Percentiles rank a stretch among this genome's conserved stretches.
Conservation (phyloP, 306 rosid species). For the Ceratonia siliqua region DNA sequence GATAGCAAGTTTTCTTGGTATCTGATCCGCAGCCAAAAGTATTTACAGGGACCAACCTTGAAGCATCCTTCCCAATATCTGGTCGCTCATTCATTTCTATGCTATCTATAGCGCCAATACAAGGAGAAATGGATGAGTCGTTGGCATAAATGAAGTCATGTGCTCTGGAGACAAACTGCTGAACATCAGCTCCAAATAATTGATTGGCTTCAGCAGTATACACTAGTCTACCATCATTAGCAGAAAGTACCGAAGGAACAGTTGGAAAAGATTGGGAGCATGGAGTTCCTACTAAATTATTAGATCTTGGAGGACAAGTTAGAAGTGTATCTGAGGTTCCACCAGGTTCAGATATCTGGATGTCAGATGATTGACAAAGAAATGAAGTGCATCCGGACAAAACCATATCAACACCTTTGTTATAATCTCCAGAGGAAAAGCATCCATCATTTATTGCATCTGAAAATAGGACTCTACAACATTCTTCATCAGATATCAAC, state of each 20-base stretch:
- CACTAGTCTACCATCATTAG: conserved; percentile 49
- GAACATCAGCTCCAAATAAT: conserved; percentile 55
- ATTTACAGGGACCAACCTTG: conserved; percentile 72
- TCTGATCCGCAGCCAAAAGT: conserved; percentile 57
- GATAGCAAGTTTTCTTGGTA: conserved; percentile 41
- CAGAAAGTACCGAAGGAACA: conserved; percentile 45
- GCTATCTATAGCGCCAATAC: conserved; percentile 39
- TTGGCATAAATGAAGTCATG: conserved; percentile 58
- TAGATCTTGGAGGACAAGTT: conserved; percentile 39
- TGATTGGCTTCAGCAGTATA: conserved; percentile 49
- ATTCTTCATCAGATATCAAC: conserved; percentile 83
- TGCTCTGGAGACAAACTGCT: conserved; percentile 52
- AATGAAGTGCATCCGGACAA: conserved; percentile 51
- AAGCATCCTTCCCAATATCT: conserved; percentile 48
- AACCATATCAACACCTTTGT: conserved; percentile 38
- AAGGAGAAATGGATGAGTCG: conserved; percentile 53
- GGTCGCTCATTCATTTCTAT: conserved; percentile 50
- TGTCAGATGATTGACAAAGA: conserved; percentile 46
- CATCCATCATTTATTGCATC: conserved; percentile 54
- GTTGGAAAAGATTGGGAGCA: conserved; percentile 47
- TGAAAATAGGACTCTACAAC: conserved; percentile 78
- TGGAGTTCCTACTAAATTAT: conserved; percentile 39
- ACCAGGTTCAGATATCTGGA: conserved; percentile 38
- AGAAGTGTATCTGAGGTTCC: conserved; percentile 36
- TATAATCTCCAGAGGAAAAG: conserved; percentile 53